Evolutionary conservation across 2,329 filamentous ascomycete genomes (phyloP), one percentile per base, ranked within the genome.

Genomic region (Coniochaeta hoffmannii): DNA sequence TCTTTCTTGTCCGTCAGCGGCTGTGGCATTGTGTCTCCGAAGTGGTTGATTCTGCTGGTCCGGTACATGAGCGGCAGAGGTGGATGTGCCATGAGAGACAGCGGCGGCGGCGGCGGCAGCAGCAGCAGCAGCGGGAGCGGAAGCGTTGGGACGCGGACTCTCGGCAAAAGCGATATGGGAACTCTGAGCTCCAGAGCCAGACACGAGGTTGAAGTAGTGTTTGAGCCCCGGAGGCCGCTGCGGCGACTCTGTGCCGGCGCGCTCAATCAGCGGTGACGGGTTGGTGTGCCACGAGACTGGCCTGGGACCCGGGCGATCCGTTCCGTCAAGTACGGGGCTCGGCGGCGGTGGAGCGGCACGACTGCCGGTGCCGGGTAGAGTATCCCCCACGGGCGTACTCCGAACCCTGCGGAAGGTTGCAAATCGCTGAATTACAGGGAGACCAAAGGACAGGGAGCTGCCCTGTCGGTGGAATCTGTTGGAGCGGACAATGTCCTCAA

Each of bases 401-500:
- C 54, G 54, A 5, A 54, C 22, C 49, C 34, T 60, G 3, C 58
- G 50, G 32, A 61, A 59, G 1, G 60, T 55, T 14, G 58, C 34
- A 15, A 62, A 34, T n/a, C 55, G 53, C 24, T 59, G 51, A 24
- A 64, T 53, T 50, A 59, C 58, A 3, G 61, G 57, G 5, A 62
- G 44, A 14, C 57, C 60, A 10, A 70, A 59, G 50, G 62, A 66
- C 12, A 64, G 38, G 36, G 62, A 61, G 41, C 65, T 60, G 46
- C 64, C 60, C 7, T 62, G 44, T 30, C 64, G 57, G 34, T 60
- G 62, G 59, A 68, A 67, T 41, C 69, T 70, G 54, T 75, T 68
- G 53, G 70, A 69, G 57, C 73, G 68, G 15, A 79, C 75, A 49
- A 87, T 73, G 38, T 76, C 71, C 58, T 77, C 66, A 62, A 88